phyloP scores from a whole-genome alignment of 306 rosid genomes.

The Citrullus colocynthis region DNA sequence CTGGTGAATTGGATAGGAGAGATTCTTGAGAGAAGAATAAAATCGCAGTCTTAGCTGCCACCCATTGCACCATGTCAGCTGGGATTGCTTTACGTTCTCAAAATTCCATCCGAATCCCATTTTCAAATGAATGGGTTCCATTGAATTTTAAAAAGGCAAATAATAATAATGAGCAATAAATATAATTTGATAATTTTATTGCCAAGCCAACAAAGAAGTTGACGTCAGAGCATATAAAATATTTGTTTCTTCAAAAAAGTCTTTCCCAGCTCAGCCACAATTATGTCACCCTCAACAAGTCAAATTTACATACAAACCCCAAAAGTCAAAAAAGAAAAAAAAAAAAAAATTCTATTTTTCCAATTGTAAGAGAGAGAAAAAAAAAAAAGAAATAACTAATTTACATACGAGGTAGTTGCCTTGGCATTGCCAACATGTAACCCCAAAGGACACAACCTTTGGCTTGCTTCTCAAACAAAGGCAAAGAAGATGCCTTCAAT shows the following conservation, averaged over 20 bases:
- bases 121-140: neutral
- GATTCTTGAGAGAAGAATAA: constrained; percentile 1
- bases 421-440: constrained; percentile 1
- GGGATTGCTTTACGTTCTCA: neutral
- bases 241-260: neutral
- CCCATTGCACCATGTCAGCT: neutral
- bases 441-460: constrained; percentile 1
- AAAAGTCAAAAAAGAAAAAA: neutral
- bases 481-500: neutral
- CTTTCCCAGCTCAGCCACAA: constrained; percentile 5
- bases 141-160: neutral
- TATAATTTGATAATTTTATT: neutral
- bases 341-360: neutral
- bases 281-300: constrained; percentile 5
- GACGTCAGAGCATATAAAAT: constrained; percentile 3
- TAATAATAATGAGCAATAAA: neutral
- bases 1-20: neutral
- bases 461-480: neutral
- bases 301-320: constrained; percentile 8
- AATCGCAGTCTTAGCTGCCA: neutral
- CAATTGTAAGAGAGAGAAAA: neutral
- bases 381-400: neutral
- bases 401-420: neutral
- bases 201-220: neutral
- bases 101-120: neutral